Percentiles rank a stretch among this genome's conserved stretches.
These are phyloP conservation scores for Ophiostoma ulmi DNA, from an alignment of 2,329 filamentous ascomycete species.

Conservation along the genomic window DNA sequence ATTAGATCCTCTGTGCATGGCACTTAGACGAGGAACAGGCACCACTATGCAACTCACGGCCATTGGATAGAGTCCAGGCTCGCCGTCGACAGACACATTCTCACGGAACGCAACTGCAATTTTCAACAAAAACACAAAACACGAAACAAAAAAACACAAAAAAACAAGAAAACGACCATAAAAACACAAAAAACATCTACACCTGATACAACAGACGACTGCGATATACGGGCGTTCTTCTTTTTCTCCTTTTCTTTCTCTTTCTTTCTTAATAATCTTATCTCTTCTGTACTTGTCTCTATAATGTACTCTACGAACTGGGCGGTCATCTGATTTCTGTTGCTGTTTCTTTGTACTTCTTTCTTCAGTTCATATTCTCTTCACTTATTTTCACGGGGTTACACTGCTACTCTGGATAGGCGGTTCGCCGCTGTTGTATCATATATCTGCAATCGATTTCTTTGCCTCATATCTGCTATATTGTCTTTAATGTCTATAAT, in stretches of 20 bases:
- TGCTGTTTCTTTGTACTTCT: slow-evolving; percentile 13
- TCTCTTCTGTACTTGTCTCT: not conserved
- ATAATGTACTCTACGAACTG: slow-evolving; percentile 9
- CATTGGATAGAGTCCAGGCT: not conserved
- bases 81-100: not conserved
- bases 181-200: not conserved
- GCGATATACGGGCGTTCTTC: not conserved
- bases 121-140: not conserved
- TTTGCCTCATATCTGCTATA: not conserved
- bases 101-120: not conserved
- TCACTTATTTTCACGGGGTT: not conserved
- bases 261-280: not conserved
- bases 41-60: not conserved
- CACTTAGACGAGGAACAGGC: slow-evolving; percentile 11
- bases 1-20: not conserved
- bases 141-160: not conserved
- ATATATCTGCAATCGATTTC: not conserved
- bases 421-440: not conserved
- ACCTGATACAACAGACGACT: not conserved
- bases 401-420: not conserved
- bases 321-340: not conserved
- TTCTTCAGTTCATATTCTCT: too few relatives aligned
- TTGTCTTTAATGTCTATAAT: not conserved
- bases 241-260: not conserved
- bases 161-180: not conserved